These are phyloP conservation scores for Xylariomycetidae sp. DNA, from an alignment of 2,329 filamentous ascomycete genomes.

Conservation along the genomic window DNA sequence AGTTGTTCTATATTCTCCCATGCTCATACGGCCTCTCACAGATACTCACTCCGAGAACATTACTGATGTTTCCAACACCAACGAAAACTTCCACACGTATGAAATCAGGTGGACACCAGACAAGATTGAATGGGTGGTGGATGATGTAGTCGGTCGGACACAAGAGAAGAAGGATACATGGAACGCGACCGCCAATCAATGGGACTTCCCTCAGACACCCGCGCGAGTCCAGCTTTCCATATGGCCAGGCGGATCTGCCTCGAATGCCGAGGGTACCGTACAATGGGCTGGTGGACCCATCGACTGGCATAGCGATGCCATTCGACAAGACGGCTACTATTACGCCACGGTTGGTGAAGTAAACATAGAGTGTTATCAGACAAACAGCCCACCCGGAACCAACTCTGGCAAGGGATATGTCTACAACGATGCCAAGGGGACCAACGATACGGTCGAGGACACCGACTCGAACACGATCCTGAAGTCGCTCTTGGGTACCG, in stretches of 20 bases:
- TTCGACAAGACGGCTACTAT: slow-evolving; percentile 82
- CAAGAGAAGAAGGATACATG: slow-evolving; percentile 75
- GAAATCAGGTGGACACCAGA: slow-evolving; percentile 92
- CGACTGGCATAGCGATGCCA: slow-evolving; percentile 78
- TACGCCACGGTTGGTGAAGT: slow-evolving; percentile 76
- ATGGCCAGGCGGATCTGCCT: slow-evolving; percentile 82
- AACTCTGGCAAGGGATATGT: slow-evolving; percentile 70
- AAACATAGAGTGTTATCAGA: slow-evolving; percentile 79
- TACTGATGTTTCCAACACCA: slow-evolving; percentile 60
- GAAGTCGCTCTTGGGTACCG: slow-evolving; percentile 75
- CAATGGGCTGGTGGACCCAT: slow-evolving; percentile 89
- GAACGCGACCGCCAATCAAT: slow-evolving; percentile 78
- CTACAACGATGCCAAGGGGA: slow-evolving; percentile 60
- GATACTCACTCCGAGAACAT: slow-evolving; percentile 74
- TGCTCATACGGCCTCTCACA: slow-evolving; percentile 31
- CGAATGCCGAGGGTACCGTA: slow-evolving; percentile 79
- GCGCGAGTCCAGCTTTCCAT: slow-evolving; percentile 88
- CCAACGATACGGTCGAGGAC: slow-evolving; percentile 74
- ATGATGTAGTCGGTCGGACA: slow-evolving; percentile 72
- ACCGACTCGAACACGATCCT: slow-evolving; percentile 71
- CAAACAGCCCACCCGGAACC: slow-evolving; percentile 55
- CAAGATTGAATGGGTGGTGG: slow-evolving; percentile 77
- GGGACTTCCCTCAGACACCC: slow-evolving; percentile 86
- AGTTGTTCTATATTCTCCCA: background rate
- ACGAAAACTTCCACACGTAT: slow-evolving; percentile 78